Evolutionary conservation across 495 filamentous ascomycete genomes (phyloP).

Genomic region (Saxophila tyrrhenica): DNA sequence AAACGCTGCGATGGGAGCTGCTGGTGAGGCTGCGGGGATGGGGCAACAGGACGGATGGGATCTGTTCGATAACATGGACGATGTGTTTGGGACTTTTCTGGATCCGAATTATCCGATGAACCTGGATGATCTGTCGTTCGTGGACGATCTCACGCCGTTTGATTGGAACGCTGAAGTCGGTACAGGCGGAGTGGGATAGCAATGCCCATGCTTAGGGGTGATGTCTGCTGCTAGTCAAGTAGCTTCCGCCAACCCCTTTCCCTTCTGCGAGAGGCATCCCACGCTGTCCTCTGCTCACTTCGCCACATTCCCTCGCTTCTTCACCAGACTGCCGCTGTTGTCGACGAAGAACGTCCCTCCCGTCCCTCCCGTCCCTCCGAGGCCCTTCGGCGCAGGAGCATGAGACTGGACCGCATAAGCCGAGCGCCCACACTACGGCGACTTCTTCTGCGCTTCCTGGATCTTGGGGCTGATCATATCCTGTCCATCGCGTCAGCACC

Average conservation of each 20-base stretch:
- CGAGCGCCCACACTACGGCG: not conserved
- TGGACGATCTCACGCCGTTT: constrained; percentile 16
- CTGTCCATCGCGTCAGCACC: not conserved
- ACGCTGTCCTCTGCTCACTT: too few species aligned
- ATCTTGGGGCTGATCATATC: not conserved
- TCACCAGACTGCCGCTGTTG: too few species aligned
- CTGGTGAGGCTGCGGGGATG: not conserved
- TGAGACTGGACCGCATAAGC: not conserved
- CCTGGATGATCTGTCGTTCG: constrained; percentile 14
- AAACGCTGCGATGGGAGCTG: not conserved
- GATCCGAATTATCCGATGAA: constrained; percentile 21
- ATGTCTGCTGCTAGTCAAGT: not conserved
- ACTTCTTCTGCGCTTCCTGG: not conserved
- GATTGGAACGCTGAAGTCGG: constrained; percentile 11
- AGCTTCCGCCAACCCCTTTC: too few species aligned
- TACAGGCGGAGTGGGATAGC: not conserved
- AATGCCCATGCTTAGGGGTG: too few species aligned
- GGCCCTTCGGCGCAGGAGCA: too few species aligned
- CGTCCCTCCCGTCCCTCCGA: too few species aligned
- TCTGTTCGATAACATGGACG: constrained; percentile 19
- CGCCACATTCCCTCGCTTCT: too few species aligned
- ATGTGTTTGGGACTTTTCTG: constrained; percentile 17
- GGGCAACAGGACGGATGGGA: not conserved
- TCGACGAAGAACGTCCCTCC: too few species aligned
- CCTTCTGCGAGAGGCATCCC: too few species aligned